These are phyloP conservation scores for Durusdinium trenchii DNA, from an alignment of 73 alveolate species.

Conservation along the genomic window DNA sequence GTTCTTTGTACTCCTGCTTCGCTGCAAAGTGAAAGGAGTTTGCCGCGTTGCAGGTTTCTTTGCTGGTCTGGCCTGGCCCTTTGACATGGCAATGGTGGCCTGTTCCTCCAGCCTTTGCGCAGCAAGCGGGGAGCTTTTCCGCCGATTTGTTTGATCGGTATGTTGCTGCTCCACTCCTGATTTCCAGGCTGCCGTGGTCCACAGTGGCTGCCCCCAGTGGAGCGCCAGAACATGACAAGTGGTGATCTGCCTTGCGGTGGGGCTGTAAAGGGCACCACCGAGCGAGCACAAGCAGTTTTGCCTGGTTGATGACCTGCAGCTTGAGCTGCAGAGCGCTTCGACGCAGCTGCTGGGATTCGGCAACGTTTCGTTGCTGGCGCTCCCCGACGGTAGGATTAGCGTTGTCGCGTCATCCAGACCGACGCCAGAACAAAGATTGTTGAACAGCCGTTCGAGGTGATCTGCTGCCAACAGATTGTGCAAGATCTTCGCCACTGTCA, in stretches of 20 bases:
- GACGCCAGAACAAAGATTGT: background rate
- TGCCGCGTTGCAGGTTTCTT: background rate
- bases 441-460: background rate
- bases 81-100: background rate
- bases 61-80: too few relatives aligned
- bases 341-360: background rate
- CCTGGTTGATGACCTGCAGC: background rate
- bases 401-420: background rate
- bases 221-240: background rate
- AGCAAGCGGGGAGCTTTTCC: background rate
- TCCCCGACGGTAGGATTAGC: background rate
- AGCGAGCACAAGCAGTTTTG: background rate
- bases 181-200: background rate
- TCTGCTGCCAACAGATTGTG: background rate
- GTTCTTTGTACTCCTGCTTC: background rate
- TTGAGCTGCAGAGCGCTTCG: background rate
- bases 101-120: background rate
- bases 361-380: conserved; percentile 22
- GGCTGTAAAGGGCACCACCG: background rate
- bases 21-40: conserved; percentile 17
- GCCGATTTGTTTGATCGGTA: background rate
- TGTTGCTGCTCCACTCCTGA: background rate
- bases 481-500: background rate
- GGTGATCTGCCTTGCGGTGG: background rate
- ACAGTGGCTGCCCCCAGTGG: background rate